These are phyloP conservation scores for Yamadazyma pseudoaaseri DNA, from an alignment of 1,139 yeast genomes.

Conservation along the genomic window DNA sequence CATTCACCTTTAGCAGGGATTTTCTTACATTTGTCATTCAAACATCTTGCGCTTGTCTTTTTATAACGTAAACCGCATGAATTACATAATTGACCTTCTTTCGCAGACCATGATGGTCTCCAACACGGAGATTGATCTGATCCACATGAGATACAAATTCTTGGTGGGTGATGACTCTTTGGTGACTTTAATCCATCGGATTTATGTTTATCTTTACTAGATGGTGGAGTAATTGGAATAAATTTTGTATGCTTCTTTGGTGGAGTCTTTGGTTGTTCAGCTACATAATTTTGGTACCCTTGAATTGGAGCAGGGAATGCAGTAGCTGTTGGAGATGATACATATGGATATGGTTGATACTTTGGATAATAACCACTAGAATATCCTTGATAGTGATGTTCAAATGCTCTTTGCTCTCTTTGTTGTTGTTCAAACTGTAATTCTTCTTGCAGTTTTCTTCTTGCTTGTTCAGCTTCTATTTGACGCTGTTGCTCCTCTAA, in stretches of 20 bases:
- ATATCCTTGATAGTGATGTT: conserved; percentile 1
- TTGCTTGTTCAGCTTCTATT: conserved; percentile 1
- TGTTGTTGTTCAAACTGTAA: conserved; percentile 6
- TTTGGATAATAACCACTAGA: conserved; percentile 13
- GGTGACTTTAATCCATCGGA: conserved; percentile 36
- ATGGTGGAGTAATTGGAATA: conserved; percentile 47
- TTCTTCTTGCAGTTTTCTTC: conserved; percentile 3
- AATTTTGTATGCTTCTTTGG: conserved; percentile 27
- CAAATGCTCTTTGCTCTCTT: conserved; percentile 8
- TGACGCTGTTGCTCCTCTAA: conserved; percentile 10
- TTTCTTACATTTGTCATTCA: conserved; percentile 70
- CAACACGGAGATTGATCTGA: conserved; percentile 95
- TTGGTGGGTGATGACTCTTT: conserved; percentile 29
- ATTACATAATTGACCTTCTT: conserved; percentile 91
- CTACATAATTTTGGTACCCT: conserved; percentile 11
- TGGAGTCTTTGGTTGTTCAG: conserved; percentile 16
- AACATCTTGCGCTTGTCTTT: conserved; percentile 89
- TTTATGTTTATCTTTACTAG: conserved; percentile 30
- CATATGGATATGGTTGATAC: conserved; percentile 15
- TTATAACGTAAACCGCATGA: conserved; percentile 94
- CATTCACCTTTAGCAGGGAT: conserved; percentile 97
- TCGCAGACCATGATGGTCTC: conserved; percentile 94
- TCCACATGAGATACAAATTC: conserved; percentile 87
- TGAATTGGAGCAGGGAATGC: conserved; percentile 12
- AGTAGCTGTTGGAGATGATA: conserved; percentile 14